Percentiles rank a stretch among this genome's conserved stretches.
Conservation (phyloP, 306 rosid genomes). For the Castanopsis chinensis region DNA sequence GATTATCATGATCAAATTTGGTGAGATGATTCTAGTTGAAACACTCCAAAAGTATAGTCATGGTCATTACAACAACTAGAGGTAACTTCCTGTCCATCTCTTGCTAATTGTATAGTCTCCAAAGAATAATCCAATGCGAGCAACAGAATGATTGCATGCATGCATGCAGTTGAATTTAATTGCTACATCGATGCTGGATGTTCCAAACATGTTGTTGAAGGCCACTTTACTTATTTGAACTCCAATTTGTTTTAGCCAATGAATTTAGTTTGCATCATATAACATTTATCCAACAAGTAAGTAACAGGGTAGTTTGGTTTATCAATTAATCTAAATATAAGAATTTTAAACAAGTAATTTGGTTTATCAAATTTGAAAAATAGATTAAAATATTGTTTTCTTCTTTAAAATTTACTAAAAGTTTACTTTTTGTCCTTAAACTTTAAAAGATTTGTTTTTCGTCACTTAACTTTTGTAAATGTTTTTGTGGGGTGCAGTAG, state of each 20-base stretch:
- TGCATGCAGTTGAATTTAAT: conserved; percentile 36
- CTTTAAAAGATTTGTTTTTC: too few species aligned
- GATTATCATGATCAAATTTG: conserved; percentile 3
- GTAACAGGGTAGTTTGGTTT: too few species aligned
- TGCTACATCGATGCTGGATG: conserved; percentile 30
- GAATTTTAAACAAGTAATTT: too few species aligned
- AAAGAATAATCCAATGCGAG: conserved; percentile 33
- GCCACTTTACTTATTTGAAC: conserved; percentile 30
- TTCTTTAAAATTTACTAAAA: too few species aligned
- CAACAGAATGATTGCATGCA: conserved; percentile 29
- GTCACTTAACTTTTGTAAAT: too few species aligned
- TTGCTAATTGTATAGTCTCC: conserved; percentile 11
- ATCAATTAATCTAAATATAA: too few species aligned
- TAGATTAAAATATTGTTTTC: too few species aligned
- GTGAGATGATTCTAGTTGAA: conserved; percentile 29
- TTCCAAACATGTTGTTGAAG: conserved; percentile 32
- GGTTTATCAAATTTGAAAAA: too few species aligned
- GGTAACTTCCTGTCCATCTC: background rate
- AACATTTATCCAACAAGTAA: too few species aligned
- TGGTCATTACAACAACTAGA: conserved; percentile 38
- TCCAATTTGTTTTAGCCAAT: conserved; percentile 14
- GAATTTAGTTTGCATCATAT: background rate
- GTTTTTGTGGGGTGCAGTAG: too few species aligned
- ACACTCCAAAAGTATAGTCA: conserved; percentile 24
- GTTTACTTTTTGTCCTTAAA: too few species aligned